Evolutionary conservation across 75 land plant species (phyloP).

Genomic region (Larix kaempferi): DNA sequence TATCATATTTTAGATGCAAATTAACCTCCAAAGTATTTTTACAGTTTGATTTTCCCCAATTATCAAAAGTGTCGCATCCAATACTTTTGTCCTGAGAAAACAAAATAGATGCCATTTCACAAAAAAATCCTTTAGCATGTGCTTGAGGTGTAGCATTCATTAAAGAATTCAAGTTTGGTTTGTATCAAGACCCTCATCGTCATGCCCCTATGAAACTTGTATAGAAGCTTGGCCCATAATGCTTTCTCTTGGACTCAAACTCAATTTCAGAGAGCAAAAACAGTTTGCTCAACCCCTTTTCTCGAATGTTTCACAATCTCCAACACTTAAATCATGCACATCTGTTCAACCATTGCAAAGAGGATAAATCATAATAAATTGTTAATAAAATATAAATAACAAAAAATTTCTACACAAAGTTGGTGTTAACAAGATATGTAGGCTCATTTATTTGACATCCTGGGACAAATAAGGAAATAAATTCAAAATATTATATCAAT

Average conservation of each 20-base stretch:
- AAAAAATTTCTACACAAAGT: not conserved
- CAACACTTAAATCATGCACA: not conserved
- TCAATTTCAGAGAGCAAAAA: not conserved
- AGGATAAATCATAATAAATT: not conserved
- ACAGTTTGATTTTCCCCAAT: not conserved
- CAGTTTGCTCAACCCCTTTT: not conserved
- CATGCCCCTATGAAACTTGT: not conserved
- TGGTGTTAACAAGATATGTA: not conserved
- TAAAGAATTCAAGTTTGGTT: not conserved
- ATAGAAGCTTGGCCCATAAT: not conserved
- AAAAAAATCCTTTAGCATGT: not conserved
- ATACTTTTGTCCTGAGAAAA: not conserved
- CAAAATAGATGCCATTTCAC: not conserved
- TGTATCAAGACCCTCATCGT: not conserved
- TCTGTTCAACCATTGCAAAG: not conserved
- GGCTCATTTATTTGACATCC: not conserved
- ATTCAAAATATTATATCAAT: not conserved
- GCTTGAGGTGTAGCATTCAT: not conserved
- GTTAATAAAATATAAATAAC: not conserved
- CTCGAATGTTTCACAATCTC: not conserved
- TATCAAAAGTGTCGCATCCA: not conserved
- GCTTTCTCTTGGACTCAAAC: not conserved
- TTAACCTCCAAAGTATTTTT: not conserved
- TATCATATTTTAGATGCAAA: not conserved
- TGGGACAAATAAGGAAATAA: not conserved